Base-by-base conservation (phyloP, 176 grass and related monocot species). In the Tillandsia fasciculata region DNA sequence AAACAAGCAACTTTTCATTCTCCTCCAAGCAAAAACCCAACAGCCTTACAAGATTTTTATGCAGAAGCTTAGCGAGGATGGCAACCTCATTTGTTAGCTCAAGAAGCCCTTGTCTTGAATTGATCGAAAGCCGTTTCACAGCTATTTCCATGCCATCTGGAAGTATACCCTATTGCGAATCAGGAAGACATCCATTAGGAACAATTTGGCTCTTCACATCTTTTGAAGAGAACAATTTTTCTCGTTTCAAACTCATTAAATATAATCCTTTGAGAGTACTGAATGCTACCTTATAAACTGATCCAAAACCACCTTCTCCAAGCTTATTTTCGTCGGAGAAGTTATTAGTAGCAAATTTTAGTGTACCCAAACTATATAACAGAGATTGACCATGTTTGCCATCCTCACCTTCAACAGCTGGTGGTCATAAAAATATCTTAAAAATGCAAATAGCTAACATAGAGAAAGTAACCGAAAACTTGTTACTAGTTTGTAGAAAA, bases 231-330 rank as follows among this genome's bases (percentile, higher is more conserved):
- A 42, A 42, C 33, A 42, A 42, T 1, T 42, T 42, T 42, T 42
- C 33, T 42, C 33, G 5, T 7, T 4, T 42, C 3, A 6, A 42
- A 42, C 33, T 42, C 33, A 42, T 6, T 42, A 42, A 42, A 7
- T 42, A 42, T 6, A 42, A 42, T 42, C 33, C 33, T 42, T 42
- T 7, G 33, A 42, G 4, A 42, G 33, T 42, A 42, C 3, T 9
- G 20, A 17, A 1, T 2, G 10, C 10, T 67, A 67, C 65, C 65
- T 49, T 67, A 48, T 67, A 67, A 67, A 67, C 65, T 15, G 26
- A 1, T 67, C 65, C 65, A 67, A 67, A 67, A n/a, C 65, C 65
- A 48, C 65, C 33, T 67, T 49, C 65, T 49, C 65, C 65, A 17
- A 49, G 65, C 65, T 67, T 67, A 49, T 67, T 49, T 18, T 9